Percentiles rank a stretch among this genome's conserved stretches.
Evolutionary conservation across 352 stramenopile genomes (phyloP).

Genomic region (Pythium aristosporum): DNA sequence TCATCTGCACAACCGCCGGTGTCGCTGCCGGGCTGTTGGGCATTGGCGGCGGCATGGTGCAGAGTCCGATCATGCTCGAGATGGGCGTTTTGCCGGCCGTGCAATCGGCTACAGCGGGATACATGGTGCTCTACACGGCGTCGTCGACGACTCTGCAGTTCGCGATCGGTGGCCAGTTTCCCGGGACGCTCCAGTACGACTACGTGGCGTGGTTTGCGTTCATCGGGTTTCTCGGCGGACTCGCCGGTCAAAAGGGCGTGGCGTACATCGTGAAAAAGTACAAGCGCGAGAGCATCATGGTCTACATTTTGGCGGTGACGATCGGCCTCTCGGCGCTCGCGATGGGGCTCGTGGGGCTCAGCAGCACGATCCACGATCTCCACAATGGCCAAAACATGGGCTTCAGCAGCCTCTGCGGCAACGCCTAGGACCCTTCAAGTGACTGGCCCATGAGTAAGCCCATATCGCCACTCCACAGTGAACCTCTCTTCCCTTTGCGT

Average conservation of each 20-base stretch:
- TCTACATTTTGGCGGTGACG: constrained; percentile 70
- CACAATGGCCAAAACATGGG: constrained; percentile 60
- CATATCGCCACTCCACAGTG: no score
- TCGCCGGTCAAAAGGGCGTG: constrained; percentile 77
- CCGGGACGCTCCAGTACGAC: constrained; percentile 77
- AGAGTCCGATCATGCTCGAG: constrained; percentile 96
- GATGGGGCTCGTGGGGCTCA: constrained; percentile 71
- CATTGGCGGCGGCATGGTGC: constrained; percentile 98
- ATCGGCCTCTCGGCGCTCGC: constrained; percentile 71
- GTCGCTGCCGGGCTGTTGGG: constrained; percentile 96
- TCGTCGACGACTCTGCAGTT: constrained; percentile 92
- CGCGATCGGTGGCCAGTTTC: constrained; percentile 78
- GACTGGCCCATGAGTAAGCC: no score
- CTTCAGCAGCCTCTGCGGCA: constrained; percentile 68
- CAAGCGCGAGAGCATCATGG: constrained; percentile 81
- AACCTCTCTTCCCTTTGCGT: no score
- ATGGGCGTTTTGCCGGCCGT: constrained; percentile 92
- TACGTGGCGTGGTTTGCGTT: constrained; percentile 91
- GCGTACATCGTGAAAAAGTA: constrained; percentile 91
- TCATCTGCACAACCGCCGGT: constrained; percentile 91
- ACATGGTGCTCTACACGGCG: constrained; percentile 89
- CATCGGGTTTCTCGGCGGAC: constrained; percentile 87
- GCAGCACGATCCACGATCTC: constrained; percentile 57
- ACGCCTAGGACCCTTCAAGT: constrained; percentile 25
- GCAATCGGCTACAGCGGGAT: constrained; percentile 90